These are phyloP conservation scores for Amaranthus hypochondriacus DNA, from an alignment of 148 eudicot species.

Conservation along the genomic window DNA sequence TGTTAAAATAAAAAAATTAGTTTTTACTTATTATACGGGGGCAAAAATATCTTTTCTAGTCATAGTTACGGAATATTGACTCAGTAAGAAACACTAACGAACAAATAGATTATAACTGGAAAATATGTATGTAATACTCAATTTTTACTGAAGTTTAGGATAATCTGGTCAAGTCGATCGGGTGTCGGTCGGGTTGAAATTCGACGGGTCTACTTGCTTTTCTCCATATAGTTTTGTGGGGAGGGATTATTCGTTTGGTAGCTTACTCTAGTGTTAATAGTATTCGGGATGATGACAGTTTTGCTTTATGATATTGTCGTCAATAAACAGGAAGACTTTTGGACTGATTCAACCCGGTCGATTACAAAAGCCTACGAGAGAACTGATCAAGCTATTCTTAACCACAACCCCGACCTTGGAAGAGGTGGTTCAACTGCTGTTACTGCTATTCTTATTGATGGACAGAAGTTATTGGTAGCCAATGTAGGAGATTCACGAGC, in stretches of 20 bases:
- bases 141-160: too few species aligned
- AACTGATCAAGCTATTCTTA: conserved; percentile 70
- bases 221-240: not conserved
- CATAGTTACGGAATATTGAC: too few species aligned
- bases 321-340: conserved; percentile 58
- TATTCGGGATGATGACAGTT: not conserved
- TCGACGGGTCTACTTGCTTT: not conserved
- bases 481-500: conserved; percentile 89
- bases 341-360: conserved; percentile 55
- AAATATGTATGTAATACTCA: too few species aligned
- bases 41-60: too few species aligned
- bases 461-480: conserved; percentile 59
- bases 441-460: conserved; percentile 70
- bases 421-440: conserved; percentile 92
- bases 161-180: too few species aligned
- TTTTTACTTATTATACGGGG: too few species aligned
- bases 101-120: too few species aligned
- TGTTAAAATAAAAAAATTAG: too few species aligned
- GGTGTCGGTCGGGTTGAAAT: too few species aligned
- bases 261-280: not conserved
- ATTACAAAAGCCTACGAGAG: conserved; percentile 69
- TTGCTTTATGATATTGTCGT: not conserved
- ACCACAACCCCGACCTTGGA: conserved; percentile 68
- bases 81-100: too few species aligned
- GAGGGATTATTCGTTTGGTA: not conserved